A percentile compares a stretch with the other conserved stretches of the same genome.
Conservation (phyloP, 169 alveolate species). For the Toxoplasma gondii region DNA sequence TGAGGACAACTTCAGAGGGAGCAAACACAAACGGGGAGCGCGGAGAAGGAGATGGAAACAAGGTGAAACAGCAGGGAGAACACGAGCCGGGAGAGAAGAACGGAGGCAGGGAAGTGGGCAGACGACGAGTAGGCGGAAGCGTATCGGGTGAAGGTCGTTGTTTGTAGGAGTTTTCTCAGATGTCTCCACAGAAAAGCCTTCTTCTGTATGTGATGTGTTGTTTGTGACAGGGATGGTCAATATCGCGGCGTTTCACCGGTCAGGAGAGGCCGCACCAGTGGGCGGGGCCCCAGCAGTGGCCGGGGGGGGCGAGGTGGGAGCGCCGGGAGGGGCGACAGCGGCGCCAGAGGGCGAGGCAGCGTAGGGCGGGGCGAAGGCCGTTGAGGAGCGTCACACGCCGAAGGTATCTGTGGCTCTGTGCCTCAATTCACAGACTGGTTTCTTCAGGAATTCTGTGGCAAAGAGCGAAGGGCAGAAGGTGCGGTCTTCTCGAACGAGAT, state of each 20-base stretch:
- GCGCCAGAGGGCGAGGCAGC: background rate
- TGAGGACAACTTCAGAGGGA: background rate
- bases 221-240: background rate
- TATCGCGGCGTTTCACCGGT: background rate
- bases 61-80: no score
- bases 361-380: conserved; percentile 11
- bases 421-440: background rate
- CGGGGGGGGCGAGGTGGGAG: conserved; percentile 14
- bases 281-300: background rate
- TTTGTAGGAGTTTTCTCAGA: background rate
- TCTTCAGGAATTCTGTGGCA: background rate
- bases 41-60: no score
- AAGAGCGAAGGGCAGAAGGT: no score
- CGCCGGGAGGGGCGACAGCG: background rate
- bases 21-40: background rate
- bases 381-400: background rate
- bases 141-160: background rate
- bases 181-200: background rate
- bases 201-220: background rate
- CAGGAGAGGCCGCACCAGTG: background rate
- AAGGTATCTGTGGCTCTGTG: background rate
- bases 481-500: no score
- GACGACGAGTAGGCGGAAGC: background rate
- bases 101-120: no score
- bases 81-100: no score